Conservation (phyloP, 2,329 filamentous ascomycete species). For the Exophiala sp. region DNA sequence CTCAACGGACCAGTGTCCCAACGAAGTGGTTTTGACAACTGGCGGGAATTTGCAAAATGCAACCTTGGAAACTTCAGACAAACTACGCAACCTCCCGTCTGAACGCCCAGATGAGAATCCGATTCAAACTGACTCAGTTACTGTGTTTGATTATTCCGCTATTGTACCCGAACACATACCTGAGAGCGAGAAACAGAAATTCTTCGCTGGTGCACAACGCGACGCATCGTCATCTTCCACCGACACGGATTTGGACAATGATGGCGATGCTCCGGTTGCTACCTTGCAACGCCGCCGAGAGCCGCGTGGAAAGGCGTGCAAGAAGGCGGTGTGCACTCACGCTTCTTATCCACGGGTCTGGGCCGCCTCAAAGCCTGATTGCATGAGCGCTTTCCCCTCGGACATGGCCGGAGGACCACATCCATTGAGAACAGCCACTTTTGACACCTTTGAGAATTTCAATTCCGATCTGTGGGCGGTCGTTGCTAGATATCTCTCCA, state of each 20-base stretch:
- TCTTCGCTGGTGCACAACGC: conserved; percentile 2
- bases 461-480: conserved; percentile 59
- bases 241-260: neutral
- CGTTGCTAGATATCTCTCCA: conserved; percentile 52
- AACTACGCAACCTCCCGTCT: neutral
- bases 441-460: conserved; percentile 32
- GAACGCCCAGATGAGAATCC: neutral
- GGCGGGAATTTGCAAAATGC: no score
- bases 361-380: neutral
- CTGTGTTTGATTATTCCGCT: conserved; percentile 14
- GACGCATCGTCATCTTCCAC: neutral
- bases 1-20: no score
- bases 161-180: conserved; percentile 19
- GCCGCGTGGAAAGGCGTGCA: no score
- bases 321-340: neutral
- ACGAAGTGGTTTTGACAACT: no score
- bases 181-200: conserved; percentile 9
- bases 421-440: neutral
- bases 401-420: neutral
- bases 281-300: neutral
- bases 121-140: neutral
- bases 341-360: neutral
- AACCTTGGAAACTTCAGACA: neutral
- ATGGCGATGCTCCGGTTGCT: neutral
- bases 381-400: neutral